Evolutionary conservation across 768 basidiomycete species (phyloP).

Genomic region (Tylopilus sp.): DNA sequence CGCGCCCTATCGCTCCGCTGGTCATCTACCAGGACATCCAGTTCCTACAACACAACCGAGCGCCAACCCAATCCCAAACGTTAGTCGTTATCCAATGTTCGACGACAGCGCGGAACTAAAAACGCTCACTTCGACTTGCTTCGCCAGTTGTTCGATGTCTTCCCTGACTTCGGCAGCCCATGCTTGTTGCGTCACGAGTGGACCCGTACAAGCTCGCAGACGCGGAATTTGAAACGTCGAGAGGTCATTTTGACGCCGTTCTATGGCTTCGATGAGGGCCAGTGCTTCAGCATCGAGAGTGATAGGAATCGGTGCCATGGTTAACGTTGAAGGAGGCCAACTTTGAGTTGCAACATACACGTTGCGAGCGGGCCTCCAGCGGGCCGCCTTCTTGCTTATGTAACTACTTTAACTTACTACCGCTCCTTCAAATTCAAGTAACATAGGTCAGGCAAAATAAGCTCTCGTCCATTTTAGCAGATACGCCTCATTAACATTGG

Average conservation of each 20-base stretch:
- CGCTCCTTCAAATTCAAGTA: too few species aligned
- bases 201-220: constrained; percentile 63
- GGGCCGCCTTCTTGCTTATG: too few species aligned
- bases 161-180: constrained; percentile 72
- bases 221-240: constrained; percentile 71
- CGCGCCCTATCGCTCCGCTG: constrained; percentile 55
- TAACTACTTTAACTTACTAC: too few species aligned
- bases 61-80: background rate
- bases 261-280: constrained; percentile 47
- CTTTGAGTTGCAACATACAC: too few species aligned
- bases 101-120: background rate
- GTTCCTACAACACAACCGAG: constrained; percentile 39
- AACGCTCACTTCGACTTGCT: constrained; percentile 63
- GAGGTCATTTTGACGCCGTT: constrained; percentile 62
- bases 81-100: background rate
- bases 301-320: constrained; percentile 63
- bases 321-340: too few species aligned
- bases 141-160: constrained; percentile 60
- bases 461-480: too few species aligned
- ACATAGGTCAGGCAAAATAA: too few species aligned
- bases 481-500: too few species aligned
- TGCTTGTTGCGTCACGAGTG: constrained; percentile 67
- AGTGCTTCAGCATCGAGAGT: constrained; percentile 50
- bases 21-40: constrained; percentile 73
- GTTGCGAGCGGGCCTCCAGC: too few species aligned